These are phyloP conservation scores for Amborella trichopoda DNA, from an alignment of 164 flowering plant genomes.

Conservation along the genomic window DNA sequence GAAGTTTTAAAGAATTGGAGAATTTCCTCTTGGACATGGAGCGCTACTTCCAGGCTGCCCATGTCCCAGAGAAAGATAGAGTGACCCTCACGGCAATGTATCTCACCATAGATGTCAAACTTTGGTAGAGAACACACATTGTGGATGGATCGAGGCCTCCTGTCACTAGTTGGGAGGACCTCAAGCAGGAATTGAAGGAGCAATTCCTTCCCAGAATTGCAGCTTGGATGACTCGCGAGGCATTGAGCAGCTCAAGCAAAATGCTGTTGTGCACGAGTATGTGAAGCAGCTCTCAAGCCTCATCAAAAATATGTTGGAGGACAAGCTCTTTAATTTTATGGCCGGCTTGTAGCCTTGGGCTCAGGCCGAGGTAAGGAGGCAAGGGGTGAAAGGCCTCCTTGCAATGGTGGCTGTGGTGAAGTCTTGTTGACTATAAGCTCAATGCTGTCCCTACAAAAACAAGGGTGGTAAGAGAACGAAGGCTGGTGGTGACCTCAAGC, in stretches of 20 bases:
- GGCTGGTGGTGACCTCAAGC: too few species aligned
- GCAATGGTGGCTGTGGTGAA: background rate
- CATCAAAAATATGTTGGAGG: constrained; percentile 14
- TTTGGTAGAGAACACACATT: constrained; percentile 1
- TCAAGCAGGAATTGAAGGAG: constrained; percentile 3
- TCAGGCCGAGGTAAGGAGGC: constrained; percentile 4
- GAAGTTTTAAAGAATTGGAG: constrained; percentile 7
- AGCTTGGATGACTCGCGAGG: constrained; percentile 6
- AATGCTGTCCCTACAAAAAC: background rate
- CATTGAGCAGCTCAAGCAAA: constrained; percentile 1
- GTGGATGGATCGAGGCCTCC: background rate
- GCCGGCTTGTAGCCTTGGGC: constrained; percentile 9
- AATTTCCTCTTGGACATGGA: constrained; percentile 11
- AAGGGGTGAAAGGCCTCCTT: constrained; percentile 6
- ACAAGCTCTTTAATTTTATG: constrained; percentile 12
- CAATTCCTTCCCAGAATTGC: constrained; percentile 9
- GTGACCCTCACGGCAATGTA: constrained; percentile 4
- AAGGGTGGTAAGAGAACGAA: too few species aligned
- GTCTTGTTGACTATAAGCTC: background rate
- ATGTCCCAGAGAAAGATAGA: background rate
- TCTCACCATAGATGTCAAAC: constrained; percentile 1
- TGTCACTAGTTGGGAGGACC: background rate
- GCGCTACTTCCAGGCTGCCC: constrained; percentile 5
- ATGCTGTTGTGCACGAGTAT: constrained; percentile 1
- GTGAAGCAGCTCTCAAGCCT: constrained; percentile 7